phyloP scores from a whole-genome alignment of 495 filamentous ascomycete species.

The Podospora sp. region DNA sequence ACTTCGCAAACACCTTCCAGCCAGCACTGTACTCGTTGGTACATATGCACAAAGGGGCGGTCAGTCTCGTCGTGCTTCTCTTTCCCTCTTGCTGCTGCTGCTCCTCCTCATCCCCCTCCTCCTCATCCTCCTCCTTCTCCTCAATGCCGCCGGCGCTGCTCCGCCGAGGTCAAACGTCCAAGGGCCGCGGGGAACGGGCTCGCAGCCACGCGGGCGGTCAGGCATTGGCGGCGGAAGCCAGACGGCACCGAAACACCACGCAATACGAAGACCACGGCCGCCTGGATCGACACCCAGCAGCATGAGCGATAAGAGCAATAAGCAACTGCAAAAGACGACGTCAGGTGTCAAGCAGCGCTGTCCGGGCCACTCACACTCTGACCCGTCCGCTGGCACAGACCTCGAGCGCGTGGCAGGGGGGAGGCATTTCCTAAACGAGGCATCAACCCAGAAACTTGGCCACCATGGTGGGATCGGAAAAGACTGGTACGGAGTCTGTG shows the following conservation, averaged over 20 bases:
- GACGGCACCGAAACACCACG: constrained; percentile 27
- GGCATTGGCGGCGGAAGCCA: constrained; percentile 16
- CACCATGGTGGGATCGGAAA: constrained; percentile 7
- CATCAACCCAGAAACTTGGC: constrained; percentile 5
- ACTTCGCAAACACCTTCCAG: not conserved
- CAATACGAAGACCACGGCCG: constrained; percentile 22
- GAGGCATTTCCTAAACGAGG: constrained; percentile 16
- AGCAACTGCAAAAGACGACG: not conserved
- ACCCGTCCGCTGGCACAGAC: constrained; percentile 23
- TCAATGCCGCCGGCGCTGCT: not conserved
- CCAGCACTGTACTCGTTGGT: not conserved
- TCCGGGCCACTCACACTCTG: not conserved
- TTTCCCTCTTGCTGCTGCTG: no score
- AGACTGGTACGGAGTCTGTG: constrained; percentile 9
- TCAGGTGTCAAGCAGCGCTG: constrained; percentile 7
- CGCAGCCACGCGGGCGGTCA: not conserved
- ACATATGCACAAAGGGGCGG: constrained; percentile 2
- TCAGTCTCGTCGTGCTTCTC: not conserved
- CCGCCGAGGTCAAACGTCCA: not conserved
- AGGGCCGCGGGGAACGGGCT: not conserved
- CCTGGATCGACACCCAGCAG: constrained; percentile 22
- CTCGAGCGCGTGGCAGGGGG: constrained; percentile 13
- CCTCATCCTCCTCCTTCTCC: not conserved
- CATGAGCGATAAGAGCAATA: constrained; percentile 13
- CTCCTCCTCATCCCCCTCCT: not conserved